Percentiles rank a stretch among this genome's conserved stretches.
Conservation (phyloP, 208 protist genomes). For the Endotrypanum monterogeii region DNA sequence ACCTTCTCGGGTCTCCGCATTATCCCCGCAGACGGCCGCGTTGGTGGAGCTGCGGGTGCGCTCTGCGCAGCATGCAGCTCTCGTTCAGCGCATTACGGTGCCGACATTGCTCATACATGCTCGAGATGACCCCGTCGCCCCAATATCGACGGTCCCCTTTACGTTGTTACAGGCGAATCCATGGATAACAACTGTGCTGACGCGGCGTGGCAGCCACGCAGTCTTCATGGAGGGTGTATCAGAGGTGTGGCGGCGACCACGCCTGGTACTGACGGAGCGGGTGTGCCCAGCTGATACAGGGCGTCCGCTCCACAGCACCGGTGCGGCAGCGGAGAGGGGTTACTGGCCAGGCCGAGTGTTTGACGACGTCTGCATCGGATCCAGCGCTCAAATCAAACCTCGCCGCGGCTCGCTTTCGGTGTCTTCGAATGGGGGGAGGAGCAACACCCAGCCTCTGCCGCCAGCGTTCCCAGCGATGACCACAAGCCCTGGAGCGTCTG, state of each 20-base stretch:
- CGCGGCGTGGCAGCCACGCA: constrained; percentile 51
- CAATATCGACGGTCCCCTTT: constrained; percentile 35
- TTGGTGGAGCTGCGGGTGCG: constrained; percentile 34
- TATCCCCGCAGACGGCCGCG: constrained; percentile 28
- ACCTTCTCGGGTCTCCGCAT: neutral
- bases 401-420: neutral
- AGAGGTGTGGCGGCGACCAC: constrained; percentile 25
- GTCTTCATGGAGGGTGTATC: constrained; percentile 36
- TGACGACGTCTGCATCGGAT: neutral
- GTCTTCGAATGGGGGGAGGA: neutral
- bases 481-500: neutral
- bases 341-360: neutral
- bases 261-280: constrained; percentile 15
- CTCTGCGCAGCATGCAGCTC: constrained; percentile 33
- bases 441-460: neutral
- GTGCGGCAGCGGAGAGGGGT: neutral
- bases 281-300: neutral
- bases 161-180: constrained; percentile 37
- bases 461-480: neutral
- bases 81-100: constrained; percentile 35
- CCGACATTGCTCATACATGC: constrained; percentile 48
- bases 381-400: neutral
- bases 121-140: constrained; percentile 42
- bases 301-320: neutral
- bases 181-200: constrained; percentile 41